Evolutionary conservation across 345 rosid genomes (phyloP).

Genomic region (Noccaea caerulescens): DNA sequence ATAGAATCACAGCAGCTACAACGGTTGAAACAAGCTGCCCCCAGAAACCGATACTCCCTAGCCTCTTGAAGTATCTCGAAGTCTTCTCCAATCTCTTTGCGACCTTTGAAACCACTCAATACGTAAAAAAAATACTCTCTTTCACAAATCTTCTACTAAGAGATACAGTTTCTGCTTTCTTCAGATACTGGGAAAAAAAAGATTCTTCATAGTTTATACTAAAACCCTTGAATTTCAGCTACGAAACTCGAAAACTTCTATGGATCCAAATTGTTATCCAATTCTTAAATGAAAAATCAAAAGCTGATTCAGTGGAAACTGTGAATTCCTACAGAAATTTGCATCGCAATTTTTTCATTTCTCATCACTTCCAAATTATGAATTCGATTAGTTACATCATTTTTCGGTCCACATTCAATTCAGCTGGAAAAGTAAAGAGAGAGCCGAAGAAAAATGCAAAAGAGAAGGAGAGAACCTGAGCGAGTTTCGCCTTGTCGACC

Average conservation of each 20-base stretch:
- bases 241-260: neutral
- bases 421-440: neutral
- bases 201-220: constrained; percentile 6
- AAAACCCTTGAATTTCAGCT: constrained; percentile 3
- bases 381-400: neutral
- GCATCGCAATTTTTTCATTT: neutral
- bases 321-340: neutral
- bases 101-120: constrained; percentile 55
- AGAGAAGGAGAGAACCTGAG: constrained; percentile 55
- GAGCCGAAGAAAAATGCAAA: neutral
- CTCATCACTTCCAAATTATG: neutral
- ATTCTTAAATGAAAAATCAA: neutral
- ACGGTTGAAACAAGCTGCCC: constrained; percentile 86
- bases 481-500: constrained; percentile 67
- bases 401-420: constrained; percentile 5
- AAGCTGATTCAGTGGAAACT: neutral
- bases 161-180: neutral
- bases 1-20: constrained; percentile 87
- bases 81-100: constrained; percentile 92
- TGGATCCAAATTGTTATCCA: constrained; percentile 1
- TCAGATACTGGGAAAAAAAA: neutral
- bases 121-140: neutral
- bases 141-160: neutral
- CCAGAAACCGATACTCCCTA: constrained; percentile 94
- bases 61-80: constrained; percentile 85